phyloP scores from a whole-genome alignment of 208 protist genomes.

The Wallacemonas sp. region DNA sequence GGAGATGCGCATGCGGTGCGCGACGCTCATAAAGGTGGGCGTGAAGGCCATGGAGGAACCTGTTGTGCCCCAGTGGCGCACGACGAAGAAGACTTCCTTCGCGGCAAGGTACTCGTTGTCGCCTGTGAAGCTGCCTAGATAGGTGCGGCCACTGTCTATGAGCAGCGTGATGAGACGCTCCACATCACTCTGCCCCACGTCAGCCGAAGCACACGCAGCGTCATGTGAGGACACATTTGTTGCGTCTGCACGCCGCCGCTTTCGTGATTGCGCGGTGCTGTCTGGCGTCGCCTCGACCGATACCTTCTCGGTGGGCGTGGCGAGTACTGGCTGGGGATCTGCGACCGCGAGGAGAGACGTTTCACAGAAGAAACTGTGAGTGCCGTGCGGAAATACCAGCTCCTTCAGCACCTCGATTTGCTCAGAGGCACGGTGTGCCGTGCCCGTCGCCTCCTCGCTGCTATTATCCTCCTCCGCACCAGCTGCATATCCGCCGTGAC shows the following conservation, averaged over 20 bases:
- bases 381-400: not conserved
- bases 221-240: not conserved
- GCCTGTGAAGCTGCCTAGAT: conserved; percentile 42
- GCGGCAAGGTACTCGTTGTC: conserved; percentile 70
- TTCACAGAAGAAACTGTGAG: not conserved
- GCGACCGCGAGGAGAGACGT: not conserved
- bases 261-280: too few relatives aligned
- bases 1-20: conserved; percentile 36
- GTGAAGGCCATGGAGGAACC: conserved; percentile 25
- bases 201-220: too few relatives aligned
- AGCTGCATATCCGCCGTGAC: too few relatives aligned
- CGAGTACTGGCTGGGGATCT: not conserved
- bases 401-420: not conserved
- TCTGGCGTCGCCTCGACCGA: not conserved
- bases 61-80: conserved; percentile 29
- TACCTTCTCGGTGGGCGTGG: too few relatives aligned
- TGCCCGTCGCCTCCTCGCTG: too few relatives aligned
- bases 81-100: conserved; percentile 45
- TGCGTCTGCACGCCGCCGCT: not conserved
- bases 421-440: not conserved
- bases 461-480: too few relatives aligned
- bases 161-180: conserved; percentile 24
- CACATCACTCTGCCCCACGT: too few relatives aligned
- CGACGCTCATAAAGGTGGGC: conserved; percentile 21
- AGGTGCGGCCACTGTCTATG: conserved; percentile 22